Percentiles rank a stretch among this genome's conserved stretches.
Conservation (phyloP, 495 filamentous ascomycete genomes). For the Chaetomium tenue region DNA sequence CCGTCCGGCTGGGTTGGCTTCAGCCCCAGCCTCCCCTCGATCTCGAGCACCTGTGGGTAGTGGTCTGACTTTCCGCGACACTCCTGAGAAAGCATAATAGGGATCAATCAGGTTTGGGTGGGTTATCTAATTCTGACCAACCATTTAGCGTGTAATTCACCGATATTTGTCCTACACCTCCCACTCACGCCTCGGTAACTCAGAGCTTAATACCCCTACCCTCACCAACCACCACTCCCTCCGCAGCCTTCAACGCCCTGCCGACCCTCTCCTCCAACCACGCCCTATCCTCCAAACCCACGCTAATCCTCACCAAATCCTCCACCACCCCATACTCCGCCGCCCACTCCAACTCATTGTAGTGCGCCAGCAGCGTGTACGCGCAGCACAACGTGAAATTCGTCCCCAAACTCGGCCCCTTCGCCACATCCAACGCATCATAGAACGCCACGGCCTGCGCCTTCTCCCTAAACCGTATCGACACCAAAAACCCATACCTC, state of each 20-base stretch:
- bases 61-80: too few species aligned
- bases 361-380: slow-evolving; percentile 33
- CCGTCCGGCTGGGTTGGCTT: too few species aligned
- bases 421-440: slow-evolving; percentile 28
- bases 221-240: not conserved
- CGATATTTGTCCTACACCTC: too few species aligned
- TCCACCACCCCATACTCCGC: slow-evolving; percentile 32
- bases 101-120: too few species aligned
- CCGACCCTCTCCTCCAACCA: slow-evolving; percentile 28
- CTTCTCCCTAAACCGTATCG: slow-evolving; percentile 20
- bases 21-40: too few species aligned
- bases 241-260: slow-evolving; percentile 20
- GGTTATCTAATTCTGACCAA: too few species aligned
- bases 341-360: slow-evolving; percentile 31
- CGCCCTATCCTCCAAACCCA: slow-evolving; percentile 30
- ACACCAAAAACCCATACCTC: slow-evolving; percentile 31
- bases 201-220: not conserved
- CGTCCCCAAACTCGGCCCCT: slow-evolving; percentile 36
- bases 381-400: slow-evolving; percentile 36
- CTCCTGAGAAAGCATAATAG: too few species aligned
- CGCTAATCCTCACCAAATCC: slow-evolving; percentile 35
- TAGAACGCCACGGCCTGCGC: slow-evolving; percentile 28
- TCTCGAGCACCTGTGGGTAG: too few species aligned
- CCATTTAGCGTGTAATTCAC: too few species aligned
- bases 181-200: not conserved